Evolutionary conservation across 192 early-diverging fungal species (phyloP).

Genomic region (Radiomyces spectabilis): DNA sequence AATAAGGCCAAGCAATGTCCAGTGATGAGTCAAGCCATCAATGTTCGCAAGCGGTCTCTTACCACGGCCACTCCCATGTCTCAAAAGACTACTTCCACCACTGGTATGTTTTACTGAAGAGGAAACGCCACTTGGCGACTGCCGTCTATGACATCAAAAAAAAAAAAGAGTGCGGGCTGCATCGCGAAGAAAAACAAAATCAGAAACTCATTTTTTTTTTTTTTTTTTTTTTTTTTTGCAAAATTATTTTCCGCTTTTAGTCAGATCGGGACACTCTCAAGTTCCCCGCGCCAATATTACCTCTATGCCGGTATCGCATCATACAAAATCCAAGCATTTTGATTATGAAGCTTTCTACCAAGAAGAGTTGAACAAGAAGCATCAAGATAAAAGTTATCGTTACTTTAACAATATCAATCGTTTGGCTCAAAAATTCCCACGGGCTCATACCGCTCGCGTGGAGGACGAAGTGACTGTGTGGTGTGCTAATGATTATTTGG

Average conservation of each 20-base stretch:
- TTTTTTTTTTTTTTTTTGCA: background rate
- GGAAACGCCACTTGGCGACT: too few species aligned
- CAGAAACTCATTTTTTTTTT: background rate
- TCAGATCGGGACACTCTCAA: conserved; percentile 6
- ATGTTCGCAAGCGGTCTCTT: conserved; percentile 44
- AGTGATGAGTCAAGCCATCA: conserved; percentile 72
- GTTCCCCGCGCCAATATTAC: too few species aligned
- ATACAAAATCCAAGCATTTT: conserved; percentile 46
- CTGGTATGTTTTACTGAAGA: too few species aligned
- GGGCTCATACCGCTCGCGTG: conserved; percentile 81
- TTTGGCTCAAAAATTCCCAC: conserved; percentile 84
- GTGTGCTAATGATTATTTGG: conserved; percentile 99
- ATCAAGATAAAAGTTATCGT: conserved; percentile 93
- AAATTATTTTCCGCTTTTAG: conserved; percentile 35
- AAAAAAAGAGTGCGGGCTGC: too few species aligned
- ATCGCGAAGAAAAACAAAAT: too few species aligned
- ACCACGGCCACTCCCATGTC: too few species aligned
- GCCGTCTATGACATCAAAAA: too few species aligned
- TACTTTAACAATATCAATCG: conserved; percentile 99
- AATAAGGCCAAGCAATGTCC: conserved; percentile 64
- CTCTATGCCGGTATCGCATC: conserved; percentile 29
- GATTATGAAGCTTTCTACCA: conserved; percentile 90
- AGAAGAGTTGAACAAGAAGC: conserved; percentile 87
- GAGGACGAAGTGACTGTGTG: conserved; percentile 94
- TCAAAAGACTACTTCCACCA: too few species aligned